A percentile compares a stretch with the other conserved stretches of the same genome.
phyloP scores from a whole-genome alignment of 1,284 basidiomycete species.

The Rhodotorula sp. region DNA sequence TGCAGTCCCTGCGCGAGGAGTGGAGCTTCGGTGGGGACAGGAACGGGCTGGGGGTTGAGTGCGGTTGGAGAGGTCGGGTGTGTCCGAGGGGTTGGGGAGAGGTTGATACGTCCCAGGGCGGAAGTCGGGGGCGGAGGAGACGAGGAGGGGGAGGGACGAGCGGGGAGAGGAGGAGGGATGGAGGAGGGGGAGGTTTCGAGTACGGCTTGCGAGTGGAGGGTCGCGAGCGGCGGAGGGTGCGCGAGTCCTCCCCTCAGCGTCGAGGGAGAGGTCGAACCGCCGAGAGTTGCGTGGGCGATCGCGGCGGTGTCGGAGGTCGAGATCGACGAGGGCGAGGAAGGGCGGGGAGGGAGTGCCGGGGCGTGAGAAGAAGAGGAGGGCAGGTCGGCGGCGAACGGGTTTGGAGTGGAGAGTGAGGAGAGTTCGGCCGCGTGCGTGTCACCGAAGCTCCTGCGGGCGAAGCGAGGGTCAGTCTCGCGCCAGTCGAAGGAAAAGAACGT shows the following conservation, averaged over 20 bases:
- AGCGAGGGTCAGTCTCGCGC: background rate
- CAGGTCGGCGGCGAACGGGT: background rate
- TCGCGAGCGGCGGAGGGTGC: slow-evolving; percentile 5
- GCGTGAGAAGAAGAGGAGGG: background rate
- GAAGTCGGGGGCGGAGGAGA: background rate
- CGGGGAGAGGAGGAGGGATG: background rate
- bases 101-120: slow-evolving; percentile 23
- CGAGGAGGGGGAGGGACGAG: background rate
- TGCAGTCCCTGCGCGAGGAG: slow-evolving; percentile 5
- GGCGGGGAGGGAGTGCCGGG: too few species aligned
- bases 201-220: slow-evolving; percentile 1
- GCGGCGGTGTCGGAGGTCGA: background rate
- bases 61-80: slow-evolving; percentile 8
- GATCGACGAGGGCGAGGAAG: too few species aligned
- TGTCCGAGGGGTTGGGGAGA: slow-evolving; percentile 30
- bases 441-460: slow-evolving; percentile 27
- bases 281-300: background rate
- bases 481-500: background rate
- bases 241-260: background rate
- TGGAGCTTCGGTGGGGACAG: slow-evolving; percentile 9
- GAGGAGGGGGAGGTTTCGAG: slow-evolving; percentile 6
- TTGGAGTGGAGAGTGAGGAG: slow-evolving; percentile 9
- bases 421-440: slow-evolving; percentile 31
- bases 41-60: slow-evolving; percentile 3
- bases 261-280: background rate